Percentiles rank a stretch among this genome's conserved stretches.
These are phyloP conservation scores for Trichoderma breve DNA, from an alignment of 2,329 filamentous ascomycete species.

Conservation along the genomic window DNA sequence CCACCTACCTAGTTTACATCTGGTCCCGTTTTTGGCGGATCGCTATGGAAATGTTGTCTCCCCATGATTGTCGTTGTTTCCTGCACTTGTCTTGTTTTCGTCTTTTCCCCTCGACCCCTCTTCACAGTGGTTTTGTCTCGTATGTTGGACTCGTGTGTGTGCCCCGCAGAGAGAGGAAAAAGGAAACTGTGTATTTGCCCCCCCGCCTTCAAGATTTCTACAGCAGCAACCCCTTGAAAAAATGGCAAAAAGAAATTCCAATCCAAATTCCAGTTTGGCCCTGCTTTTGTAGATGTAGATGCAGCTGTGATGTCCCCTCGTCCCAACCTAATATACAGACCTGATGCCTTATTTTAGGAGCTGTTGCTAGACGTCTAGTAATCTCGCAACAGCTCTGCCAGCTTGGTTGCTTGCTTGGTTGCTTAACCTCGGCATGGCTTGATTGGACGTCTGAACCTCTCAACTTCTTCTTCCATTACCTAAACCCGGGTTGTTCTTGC, in stretches of 20 bases:
- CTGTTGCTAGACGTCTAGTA: neutral
- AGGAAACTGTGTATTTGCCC: conserved; percentile 16
- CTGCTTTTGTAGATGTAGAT: neutral
- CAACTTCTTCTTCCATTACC: neutral
- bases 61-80: conserved; percentile 25
- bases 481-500: too few relatives aligned
- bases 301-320: neutral
- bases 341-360: too few relatives aligned
- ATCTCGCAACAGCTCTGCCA: neutral
- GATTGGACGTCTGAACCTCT: neutral
- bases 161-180: conserved; percentile 16
- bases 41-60: conserved; percentile 33
- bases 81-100: conserved; percentile 23
- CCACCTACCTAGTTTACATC: conserved; percentile 21
- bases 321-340: neutral
- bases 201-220: neutral
- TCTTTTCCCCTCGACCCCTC: conserved; percentile 13
- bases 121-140: conserved; percentile 18
- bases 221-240: conserved; percentile 17
- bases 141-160: conserved; percentile 13
- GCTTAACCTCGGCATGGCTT: neutral
- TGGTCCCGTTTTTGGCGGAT: conserved; percentile 27
- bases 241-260: conserved; percentile 22
- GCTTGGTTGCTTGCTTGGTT: neutral
- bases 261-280: neutral